Conservation (phyloP, 2,329 filamentous ascomycete species). For the Sporothrix schenckii region DNA sequence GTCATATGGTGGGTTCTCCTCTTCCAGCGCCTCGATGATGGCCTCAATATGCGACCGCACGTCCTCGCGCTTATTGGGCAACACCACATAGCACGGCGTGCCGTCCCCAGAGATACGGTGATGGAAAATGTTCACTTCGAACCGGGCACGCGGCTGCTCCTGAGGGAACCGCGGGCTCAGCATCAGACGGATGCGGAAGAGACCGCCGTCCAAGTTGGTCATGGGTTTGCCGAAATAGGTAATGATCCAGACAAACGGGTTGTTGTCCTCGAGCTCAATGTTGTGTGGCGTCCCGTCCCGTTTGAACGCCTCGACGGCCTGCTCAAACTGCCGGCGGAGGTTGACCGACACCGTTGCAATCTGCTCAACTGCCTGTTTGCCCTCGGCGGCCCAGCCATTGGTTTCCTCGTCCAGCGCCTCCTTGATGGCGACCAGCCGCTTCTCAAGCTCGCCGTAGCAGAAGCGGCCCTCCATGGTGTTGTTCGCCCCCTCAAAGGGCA, state of each 20-base stretch:
- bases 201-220: constrained; percentile 89
- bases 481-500: constrained; percentile 79
- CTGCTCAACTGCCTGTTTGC: constrained; percentile 62
- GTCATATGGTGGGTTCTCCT: constrained; percentile 85
- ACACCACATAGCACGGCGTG: constrained; percentile 78
- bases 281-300: constrained; percentile 71
- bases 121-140: constrained; percentile 84
- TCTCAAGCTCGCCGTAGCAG: constrained; percentile 74
- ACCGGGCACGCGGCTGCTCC: constrained; percentile 80
- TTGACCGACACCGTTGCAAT: constrained; percentile 79
- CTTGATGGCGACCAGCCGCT: constrained; percentile 70
- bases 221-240: constrained; percentile 90
- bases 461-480: constrained; percentile 89
- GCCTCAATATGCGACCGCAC: constrained; percentile 81
- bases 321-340: constrained; percentile 80
- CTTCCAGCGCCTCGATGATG: constrained; percentile 80
- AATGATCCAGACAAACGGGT: constrained; percentile 86
- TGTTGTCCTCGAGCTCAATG: constrained; percentile 73
- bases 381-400: constrained; percentile 69
- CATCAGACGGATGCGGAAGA: constrained; percentile 78
- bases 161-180: constrained; percentile 86
- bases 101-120: constrained; percentile 81
- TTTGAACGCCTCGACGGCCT: constrained; percentile 76
- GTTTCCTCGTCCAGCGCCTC: constrained; percentile 72
- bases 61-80: constrained; percentile 66